A percentile compares a stretch with the other conserved stretches of the same genome.
Evolutionary conservation across 805 yeast species (phyloP).

Genomic region (Vanderwaltozyma yarrowii): DNA sequence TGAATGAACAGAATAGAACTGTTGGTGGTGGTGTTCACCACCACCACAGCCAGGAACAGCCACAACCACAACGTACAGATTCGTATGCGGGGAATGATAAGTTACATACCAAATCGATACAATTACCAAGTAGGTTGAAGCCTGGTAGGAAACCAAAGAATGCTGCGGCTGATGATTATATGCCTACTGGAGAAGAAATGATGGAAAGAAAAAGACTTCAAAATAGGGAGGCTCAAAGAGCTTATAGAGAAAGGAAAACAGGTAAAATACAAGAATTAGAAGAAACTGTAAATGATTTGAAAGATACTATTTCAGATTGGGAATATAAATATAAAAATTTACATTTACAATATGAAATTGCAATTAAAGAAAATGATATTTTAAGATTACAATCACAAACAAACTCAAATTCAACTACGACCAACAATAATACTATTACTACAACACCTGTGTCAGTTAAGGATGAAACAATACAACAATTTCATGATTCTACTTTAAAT

Average conservation of each 20-base stretch:
- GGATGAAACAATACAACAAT: too few relatives aligned
- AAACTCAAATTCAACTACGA: background rate
- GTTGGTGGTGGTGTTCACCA: too few relatives aligned
- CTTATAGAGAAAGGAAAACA: conserved; percentile 82
- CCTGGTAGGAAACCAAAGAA: conserved; percentile 48
- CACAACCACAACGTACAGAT: too few relatives aligned
- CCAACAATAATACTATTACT: too few relatives aligned
- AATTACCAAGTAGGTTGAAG: conserved; percentile 65
- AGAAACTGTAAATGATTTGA: conserved; percentile 25
- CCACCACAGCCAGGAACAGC: too few relatives aligned
- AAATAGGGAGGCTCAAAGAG: conserved; percentile 86
- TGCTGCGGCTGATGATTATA: background rate
- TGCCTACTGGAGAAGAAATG: conserved; percentile 64
- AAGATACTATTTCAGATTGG: conserved; percentile 52
- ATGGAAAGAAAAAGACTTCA: conserved; percentile 85
- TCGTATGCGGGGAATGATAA: too few relatives aligned
- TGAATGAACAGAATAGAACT: too few relatives aligned
- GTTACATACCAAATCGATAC: background rate
- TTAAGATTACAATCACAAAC: background rate
- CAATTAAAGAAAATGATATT: conserved; percentile 16
- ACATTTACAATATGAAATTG: conserved; percentile 37
- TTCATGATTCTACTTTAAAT: background rate
- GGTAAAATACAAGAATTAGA: conserved; percentile 75
- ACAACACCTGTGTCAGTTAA: too few relatives aligned
- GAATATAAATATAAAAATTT: conserved; percentile 35